A percentile compares a stretch with the other conserved stretches of the same genome.
Conservation (phyloP, 75 land plant species). For the Adiantum capillusveneris region DNA sequence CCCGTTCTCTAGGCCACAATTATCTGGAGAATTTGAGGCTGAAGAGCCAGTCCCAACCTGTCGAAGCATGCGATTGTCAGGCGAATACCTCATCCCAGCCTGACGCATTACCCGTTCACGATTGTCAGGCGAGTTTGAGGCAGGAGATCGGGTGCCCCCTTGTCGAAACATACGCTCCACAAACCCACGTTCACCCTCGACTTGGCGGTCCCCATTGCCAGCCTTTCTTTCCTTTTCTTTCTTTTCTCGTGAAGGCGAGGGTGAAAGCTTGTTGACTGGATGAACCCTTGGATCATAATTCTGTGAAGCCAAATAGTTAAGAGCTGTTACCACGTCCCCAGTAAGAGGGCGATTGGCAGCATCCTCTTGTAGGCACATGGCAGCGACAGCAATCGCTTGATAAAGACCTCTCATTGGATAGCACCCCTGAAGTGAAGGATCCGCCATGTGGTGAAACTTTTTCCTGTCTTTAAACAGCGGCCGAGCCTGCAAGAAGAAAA, state of each 20-base stretch:
- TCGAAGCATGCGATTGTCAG: no score
- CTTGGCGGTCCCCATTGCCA: background rate
- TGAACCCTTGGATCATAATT: constrained; percentile 50
- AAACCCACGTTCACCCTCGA: background rate
- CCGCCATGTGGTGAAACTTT: constrained; percentile 66
- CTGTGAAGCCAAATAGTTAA: constrained; percentile 72
- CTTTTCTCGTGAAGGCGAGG: constrained; percentile 15
- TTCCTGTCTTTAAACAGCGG: constrained; percentile 77
- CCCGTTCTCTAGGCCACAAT: no score
- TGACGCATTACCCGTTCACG: background rate
- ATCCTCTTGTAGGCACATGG: constrained; percentile 88
- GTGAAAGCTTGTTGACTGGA: constrained; percentile 21
- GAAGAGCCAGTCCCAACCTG: no score
- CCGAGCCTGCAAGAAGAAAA: constrained; percentile 48
- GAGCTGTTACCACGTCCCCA: constrained; percentile 87
- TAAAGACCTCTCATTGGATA: constrained; percentile 82
- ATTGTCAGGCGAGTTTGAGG: background rate
- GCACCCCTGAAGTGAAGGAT: constrained; percentile 68
- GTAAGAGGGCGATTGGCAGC: constrained; percentile 77
- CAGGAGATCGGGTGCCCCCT: background rate
- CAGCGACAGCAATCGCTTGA: constrained; percentile 86
- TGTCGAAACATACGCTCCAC: background rate
- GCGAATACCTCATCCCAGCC: no score
- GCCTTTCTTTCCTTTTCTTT: background rate
- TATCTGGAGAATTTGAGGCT: no score